Base-by-base conservation (phyloP, 192 early-diverging fungal genomes). In the Mortierella hygrophila region DNA sequence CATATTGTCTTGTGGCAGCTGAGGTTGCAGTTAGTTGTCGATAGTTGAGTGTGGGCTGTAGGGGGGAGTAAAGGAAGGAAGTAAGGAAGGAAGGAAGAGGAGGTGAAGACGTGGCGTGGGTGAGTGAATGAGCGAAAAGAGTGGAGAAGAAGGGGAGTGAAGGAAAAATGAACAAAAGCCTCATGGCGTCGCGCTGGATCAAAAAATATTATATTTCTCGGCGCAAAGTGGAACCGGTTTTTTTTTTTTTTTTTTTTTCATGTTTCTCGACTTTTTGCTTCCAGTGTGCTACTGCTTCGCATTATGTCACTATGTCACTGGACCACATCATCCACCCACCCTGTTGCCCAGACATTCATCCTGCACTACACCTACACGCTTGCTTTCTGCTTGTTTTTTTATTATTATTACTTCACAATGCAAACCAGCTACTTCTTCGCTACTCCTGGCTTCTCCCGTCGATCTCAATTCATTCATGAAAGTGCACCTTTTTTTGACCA, bases 141-240 rank as follows among this genome's bases (percentile, higher is more conserved):
- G 11, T 10, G 15, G 29, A 63, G 21, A 32, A 29, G 57, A 63
- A 63, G 29, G 3, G 55, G 0, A 26, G 5, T 0, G 20, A 52
- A 21, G 49, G 49, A 52, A 52, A 52, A 5, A 21, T 2, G 18
- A 52, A 52, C 18, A 21, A 52, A 23, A n/a, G 8, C 55, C 10
- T 60, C n/a, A 29, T n/a, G 55, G 55, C 23, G 60, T 65, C 60
- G 60, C 18, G 49, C 18, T 16, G 49, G 49, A 52, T 52, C 49
- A 29, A 65, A 65, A 21, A 15, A 65, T 60, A 3, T 60, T 32
- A 35, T 13, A 13, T 65, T 65, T 32, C 60, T 65, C 60, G 13
- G 60, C 60, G 29, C 60, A 65, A 65, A 65, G 60, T 65, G 60
- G 60, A 65, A 65, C 29, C 29, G 29, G 60, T 44, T 44, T 44